Percentiles rank a stretch among this genome's conserved stretches.
These are phyloP conservation scores for Hypoxylon sp. DNA, from an alignment of 2,329 filamentous ascomycete species.

Conservation along the genomic window DNA sequence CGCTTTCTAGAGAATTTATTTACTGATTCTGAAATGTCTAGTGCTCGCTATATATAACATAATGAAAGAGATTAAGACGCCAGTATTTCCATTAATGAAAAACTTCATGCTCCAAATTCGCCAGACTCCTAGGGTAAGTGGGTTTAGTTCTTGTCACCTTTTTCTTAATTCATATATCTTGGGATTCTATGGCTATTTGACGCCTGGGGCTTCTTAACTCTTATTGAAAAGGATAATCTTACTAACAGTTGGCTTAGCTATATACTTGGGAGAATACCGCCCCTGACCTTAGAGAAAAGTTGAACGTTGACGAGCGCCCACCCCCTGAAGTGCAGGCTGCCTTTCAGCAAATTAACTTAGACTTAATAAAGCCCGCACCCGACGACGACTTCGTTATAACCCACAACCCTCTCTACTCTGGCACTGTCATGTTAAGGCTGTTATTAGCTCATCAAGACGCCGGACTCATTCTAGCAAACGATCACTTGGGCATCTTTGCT, in stretches of 20 bases:
- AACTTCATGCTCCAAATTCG: not conserved
- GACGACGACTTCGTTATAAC: not conserved
- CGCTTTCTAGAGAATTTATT: not conserved
- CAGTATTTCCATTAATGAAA: not conserved
- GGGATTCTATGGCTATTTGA: not conserved
- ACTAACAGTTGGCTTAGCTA: not conserved
- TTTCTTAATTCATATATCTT: not conserved
- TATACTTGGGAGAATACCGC: not conserved
- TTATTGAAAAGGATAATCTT: not conserved
- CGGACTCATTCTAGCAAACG: not conserved
- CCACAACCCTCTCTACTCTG: slow-evolving; percentile 2
- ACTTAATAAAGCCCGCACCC: not conserved
- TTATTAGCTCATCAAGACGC: not conserved
- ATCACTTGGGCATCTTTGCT: slow-evolving; percentile 1
- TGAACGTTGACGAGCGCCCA: not conserved
- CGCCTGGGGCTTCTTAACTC: not conserved
- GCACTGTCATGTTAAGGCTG: not conserved
- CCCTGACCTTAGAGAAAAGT: not conserved
- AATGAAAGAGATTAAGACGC: not conserved
- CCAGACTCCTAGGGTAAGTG: not conserved
- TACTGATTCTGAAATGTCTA: not conserved
- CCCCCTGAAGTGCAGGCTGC: not conserved
- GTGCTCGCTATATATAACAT: not conserved
- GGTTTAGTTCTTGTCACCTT: not conserved
- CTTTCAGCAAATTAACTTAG: not conserved